Evolutionary conservation across 2,329 filamentous ascomycete species (phyloP).

Genomic region (Lecanicillium sp.): DNA sequence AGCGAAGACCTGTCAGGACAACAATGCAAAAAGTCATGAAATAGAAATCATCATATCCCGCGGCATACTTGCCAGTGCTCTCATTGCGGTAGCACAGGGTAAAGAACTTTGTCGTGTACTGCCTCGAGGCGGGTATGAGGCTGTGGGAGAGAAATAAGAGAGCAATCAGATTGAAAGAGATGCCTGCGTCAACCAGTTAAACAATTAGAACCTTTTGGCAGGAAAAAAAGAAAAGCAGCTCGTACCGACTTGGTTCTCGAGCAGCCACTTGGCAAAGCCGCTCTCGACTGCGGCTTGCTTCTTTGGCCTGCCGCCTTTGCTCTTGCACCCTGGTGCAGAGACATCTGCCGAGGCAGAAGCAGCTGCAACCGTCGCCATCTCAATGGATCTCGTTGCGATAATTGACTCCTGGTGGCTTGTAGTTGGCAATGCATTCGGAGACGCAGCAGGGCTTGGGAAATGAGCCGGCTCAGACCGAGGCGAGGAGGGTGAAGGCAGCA

Average conservation of each 20-base stretch:
- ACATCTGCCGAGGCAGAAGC: no score
- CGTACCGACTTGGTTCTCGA: constrained; percentile 2
- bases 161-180: not conserved
- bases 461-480: no score
- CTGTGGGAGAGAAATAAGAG: not conserved
- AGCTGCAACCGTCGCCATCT: no score
- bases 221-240: not conserved
- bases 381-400: no score
- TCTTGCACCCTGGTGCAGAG: no score
- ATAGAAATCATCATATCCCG: constrained; percentile 73
- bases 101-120: not conserved
- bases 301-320: not conserved
- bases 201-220: not conserved
- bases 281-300: not conserved
- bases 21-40: constrained; percentile 74
- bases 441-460: no score
- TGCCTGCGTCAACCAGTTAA: not conserved
- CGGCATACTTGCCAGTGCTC: constrained; percentile 62
- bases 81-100: not conserved
- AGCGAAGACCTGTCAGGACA: constrained; percentile 80
- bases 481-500: no score
- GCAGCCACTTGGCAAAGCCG: not conserved
- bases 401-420: no score
- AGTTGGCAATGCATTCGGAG: no score
- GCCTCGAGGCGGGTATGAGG: not conserved